Percentiles rank a stretch among this genome's conserved stretches.
phyloP scores from a whole-genome alignment of 1,284 basidiomycete genomes.

The Apiotrichum brassicae region DNA sequence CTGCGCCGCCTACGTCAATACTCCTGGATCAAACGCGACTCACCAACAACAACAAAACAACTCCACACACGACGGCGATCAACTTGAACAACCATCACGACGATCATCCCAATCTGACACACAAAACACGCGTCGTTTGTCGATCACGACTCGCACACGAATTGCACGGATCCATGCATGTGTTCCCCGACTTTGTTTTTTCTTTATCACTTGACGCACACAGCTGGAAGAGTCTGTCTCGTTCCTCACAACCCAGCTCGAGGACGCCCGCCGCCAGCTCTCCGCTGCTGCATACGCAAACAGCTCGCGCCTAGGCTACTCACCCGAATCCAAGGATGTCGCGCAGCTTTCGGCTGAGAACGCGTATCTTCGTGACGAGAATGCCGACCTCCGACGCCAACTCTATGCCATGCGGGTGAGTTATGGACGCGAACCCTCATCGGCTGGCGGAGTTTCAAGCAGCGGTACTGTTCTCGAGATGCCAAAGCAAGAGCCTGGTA shows the following conservation, averaged over 20 bases:
- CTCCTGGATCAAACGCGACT: background rate
- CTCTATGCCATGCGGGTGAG: constrained; percentile 27
- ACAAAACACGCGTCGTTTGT: background rate
- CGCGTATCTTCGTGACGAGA: constrained; percentile 39
- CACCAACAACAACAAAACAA: too few species aligned
- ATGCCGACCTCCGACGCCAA: constrained; percentile 37
- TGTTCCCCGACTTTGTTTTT: background rate
- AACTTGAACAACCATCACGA: background rate
- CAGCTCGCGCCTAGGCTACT: constrained; percentile 16
- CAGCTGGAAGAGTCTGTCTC: constrained; percentile 41
- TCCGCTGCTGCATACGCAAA: constrained; percentile 26
- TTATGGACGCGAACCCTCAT: constrained; percentile 8
- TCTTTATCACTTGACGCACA: too few species aligned
- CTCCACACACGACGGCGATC: background rate
- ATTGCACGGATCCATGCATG: background rate
- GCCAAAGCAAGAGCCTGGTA: constrained; percentile 6
- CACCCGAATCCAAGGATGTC: constrained; percentile 31
- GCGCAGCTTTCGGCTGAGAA: constrained; percentile 35
- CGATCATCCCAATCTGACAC: background rate
- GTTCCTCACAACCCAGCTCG: constrained; percentile 34
- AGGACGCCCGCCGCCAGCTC: constrained; percentile 40
- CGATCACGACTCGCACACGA: background rate
- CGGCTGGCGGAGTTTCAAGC: background rate
- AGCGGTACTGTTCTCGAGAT: background rate
- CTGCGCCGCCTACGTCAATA: constrained; percentile 3